These are phyloP conservation scores for Exophiala sideris DNA, from an alignment of 2,329 filamentous ascomycete species.

Conservation along the genomic window DNA sequence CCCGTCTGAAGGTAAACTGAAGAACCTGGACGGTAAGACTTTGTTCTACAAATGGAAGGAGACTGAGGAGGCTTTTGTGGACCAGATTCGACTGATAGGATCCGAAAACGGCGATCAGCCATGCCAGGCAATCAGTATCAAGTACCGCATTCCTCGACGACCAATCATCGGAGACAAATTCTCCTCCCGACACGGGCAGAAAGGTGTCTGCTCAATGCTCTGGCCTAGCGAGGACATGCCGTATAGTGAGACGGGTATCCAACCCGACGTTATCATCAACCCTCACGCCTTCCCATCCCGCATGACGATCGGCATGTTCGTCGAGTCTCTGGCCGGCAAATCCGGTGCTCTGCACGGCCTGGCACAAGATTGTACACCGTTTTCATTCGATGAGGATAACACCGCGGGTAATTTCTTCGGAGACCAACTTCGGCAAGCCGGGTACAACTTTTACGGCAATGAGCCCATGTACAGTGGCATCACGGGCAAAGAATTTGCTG, in stretches of 20 bases:
- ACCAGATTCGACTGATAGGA: slow-evolving; percentile 88
- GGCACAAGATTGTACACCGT: slow-evolving; percentile 94
- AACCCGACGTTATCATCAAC: slow-evolving; percentile 98
- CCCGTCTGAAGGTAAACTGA: slow-evolving; percentile 64
- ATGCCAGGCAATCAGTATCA: slow-evolving; percentile 84
- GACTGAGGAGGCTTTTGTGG: slow-evolving; percentile 78
- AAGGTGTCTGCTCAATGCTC: slow-evolving; percentile 93
- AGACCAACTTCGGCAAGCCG: slow-evolving; percentile 88
- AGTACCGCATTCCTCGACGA: slow-evolving; percentile 83
- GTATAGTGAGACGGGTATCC: slow-evolving; percentile 92
- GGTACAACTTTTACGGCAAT: slow-evolving; percentile 97
- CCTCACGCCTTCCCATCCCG: slow-evolving; percentile 98
- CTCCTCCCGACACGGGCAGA: slow-evolving; percentile 96
- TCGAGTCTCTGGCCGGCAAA: slow-evolving; percentile 95
- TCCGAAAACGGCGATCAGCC: slow-evolving; percentile 79
- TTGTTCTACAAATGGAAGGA: slow-evolving; percentile 96
- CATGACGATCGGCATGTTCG: slow-evolving; percentile 99
- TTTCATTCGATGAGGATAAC: slow-evolving; percentile 88
- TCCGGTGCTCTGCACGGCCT: slow-evolving; percentile 89
- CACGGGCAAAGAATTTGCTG: slow-evolving; percentile 87
- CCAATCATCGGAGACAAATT: slow-evolving; percentile 98
- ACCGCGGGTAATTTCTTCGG: slow-evolving; percentile 94
- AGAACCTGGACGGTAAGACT: slow-evolving; percentile 82
- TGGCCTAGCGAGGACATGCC: slow-evolving; percentile 95
- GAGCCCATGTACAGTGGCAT: slow-evolving; percentile 98